Conservation (phyloP, 441 rosid genomes). For the Aquilaria agallochum region DNA sequence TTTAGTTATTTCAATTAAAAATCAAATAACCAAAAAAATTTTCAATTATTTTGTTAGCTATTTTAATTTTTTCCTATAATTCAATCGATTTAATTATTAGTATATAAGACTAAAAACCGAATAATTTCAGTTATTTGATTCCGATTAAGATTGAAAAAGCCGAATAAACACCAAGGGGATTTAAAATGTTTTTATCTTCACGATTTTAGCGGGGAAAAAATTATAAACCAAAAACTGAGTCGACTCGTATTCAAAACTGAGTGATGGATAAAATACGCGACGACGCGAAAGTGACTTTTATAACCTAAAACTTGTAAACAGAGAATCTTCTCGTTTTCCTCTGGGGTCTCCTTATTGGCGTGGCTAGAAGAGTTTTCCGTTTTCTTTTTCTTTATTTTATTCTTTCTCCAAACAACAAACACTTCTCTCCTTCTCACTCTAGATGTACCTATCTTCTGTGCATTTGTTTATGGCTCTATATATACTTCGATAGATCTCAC, state of each 20-base stretch:
- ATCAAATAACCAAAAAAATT: too few relatives aligned
- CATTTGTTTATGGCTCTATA: slow-evolving; percentile 12
- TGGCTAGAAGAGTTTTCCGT: not conserved
- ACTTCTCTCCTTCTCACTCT: slow-evolving; percentile 15
- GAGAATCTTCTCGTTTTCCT: slow-evolving; percentile 30
- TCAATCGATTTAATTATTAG: too few relatives aligned
- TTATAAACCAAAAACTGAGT: not conserved
- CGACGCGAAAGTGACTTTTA: slow-evolving; percentile 37
- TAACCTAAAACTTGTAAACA: slow-evolving; percentile 18
- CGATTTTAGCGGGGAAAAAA: too few relatives aligned
- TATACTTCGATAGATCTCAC: slow-evolving; percentile 35
- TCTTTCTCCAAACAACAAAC: slow-evolving; percentile 17
- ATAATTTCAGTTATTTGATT: too few relatives aligned
- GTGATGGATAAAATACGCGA: slow-evolving; percentile 50
- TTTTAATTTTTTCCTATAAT: too few relatives aligned
- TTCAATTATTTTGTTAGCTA: too few relatives aligned
- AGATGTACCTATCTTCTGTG: slow-evolving; percentile 5
- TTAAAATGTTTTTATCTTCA: too few relatives aligned
- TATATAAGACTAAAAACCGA: too few relatives aligned
- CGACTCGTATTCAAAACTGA: not conserved
- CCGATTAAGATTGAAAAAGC: too few relatives aligned
- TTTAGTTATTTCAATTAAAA: too few relatives aligned
- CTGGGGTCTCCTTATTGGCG: slow-evolving; percentile 7
- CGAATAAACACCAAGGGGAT: too few relatives aligned
- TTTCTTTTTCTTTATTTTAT: slow-evolving; percentile 16